Percentiles rank a stretch among this genome's conserved stretches.
phyloP scores from a whole-genome alignment of 805 yeast genomes.

The Lipomyces anomalus region DNA sequence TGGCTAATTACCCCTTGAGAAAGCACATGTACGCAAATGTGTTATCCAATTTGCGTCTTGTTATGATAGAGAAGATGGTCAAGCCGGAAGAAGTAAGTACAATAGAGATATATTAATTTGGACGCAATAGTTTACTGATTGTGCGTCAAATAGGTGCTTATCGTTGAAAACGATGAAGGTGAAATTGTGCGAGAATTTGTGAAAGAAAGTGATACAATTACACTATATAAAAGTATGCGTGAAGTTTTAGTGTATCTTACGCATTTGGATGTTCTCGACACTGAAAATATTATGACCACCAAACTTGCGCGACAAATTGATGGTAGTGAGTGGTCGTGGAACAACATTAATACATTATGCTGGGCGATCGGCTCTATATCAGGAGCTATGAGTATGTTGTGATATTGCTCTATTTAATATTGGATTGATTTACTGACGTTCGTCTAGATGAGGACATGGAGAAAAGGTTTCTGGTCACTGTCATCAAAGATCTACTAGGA shows the following conservation, averaged over 20 bases:
- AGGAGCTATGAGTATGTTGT: constrained; percentile 93
- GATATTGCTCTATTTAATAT: no score
- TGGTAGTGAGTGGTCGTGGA: constrained; percentile 99
- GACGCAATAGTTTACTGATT: no score
- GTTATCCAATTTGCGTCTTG: constrained; percentile 76
- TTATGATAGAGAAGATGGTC: constrained; percentile 96
- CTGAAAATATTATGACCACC: constrained; percentile 87
- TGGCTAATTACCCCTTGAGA: constrained; percentile 76
- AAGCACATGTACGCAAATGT: constrained; percentile 76
- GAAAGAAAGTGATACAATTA: constrained; percentile 94
- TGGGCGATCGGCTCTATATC: constrained; percentile 99
- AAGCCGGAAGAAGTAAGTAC: constrained; percentile 99
- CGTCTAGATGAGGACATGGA: constrained; percentile 75
- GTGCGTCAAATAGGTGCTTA: no score
- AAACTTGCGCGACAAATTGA: constrained; percentile 90
- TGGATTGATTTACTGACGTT: not conserved
- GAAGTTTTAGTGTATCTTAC: constrained; percentile 93
- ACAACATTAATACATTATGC: constrained; percentile 90
- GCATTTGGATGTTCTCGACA: constrained; percentile 89
- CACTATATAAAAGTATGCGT: constrained; percentile 89
- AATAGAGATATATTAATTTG: no score
- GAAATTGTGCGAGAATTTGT: constrained; percentile 97
- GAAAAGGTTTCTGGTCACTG: constrained; percentile 85
- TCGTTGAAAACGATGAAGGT: constrained; percentile 98
- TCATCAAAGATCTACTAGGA: constrained; percentile 84